Evolutionary conservation across 306 rosid genomes (phyloP).

Genomic region (Abrus pulchellus): DNA sequence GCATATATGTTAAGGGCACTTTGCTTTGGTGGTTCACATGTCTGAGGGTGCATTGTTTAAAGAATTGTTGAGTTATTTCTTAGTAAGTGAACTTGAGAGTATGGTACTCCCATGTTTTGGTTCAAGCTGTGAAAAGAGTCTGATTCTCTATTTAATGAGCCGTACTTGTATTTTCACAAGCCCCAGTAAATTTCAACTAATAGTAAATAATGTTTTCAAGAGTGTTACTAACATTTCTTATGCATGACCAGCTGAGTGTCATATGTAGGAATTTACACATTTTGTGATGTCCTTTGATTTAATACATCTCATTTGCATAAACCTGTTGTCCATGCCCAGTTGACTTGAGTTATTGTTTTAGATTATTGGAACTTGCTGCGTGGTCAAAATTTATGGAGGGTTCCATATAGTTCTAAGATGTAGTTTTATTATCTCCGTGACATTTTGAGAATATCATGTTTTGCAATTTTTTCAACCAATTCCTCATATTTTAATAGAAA

Average conservation of each 20-base stretch:
- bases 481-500: slow-evolving; percentile 23
- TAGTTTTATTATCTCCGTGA: neutral
- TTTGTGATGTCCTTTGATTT: neutral
- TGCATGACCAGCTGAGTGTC: neutral
- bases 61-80: no score
- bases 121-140: no score
- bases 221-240: neutral
- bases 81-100: no score
- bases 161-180: no score
- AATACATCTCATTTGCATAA: neutral
- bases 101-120: no score
- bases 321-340: neutral
- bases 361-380: slow-evolving; percentile 3
- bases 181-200: no score
- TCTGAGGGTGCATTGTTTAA: no score
- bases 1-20: no score
- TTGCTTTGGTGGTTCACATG: neutral
- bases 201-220: no score
- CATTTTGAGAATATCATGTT: neutral
- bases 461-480: neutral
- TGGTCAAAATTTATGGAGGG: slow-evolving; percentile 6
- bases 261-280: neutral
- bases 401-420: slow-evolving; percentile 14
- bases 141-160: no score
- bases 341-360: neutral